Evolutionary conservation across 805 yeast species (phyloP).

Genomic region (Candida suzukii): DNA sequence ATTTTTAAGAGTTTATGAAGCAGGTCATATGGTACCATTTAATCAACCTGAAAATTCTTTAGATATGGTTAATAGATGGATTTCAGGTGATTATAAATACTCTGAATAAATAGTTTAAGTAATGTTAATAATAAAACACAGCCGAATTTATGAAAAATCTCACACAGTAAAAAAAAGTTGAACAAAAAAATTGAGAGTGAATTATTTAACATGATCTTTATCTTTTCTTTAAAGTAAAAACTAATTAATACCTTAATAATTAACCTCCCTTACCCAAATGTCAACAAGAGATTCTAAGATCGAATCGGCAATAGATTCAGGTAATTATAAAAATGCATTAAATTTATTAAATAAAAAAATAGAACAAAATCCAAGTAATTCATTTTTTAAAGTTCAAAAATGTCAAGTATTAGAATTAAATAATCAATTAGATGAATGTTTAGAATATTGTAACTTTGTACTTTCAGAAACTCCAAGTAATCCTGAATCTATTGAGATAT

Average conservation of each 20-base stretch:
- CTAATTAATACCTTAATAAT: no score
- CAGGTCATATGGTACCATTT: conserved; percentile 95
- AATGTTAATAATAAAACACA: no score
- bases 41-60: conserved; percentile 77
- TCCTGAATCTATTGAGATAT: conserved; percentile 39
- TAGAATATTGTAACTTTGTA: conserved; percentile 22
- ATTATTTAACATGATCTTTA: neutral
- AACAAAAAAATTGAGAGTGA: no score
- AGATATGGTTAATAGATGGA: conserved; percentile 84
- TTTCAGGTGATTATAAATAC: conserved; percentile 51
- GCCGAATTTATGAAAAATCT: no score
- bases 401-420: conserved; percentile 26
- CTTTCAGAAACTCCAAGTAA: conserved; percentile 43
- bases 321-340: conserved; percentile 48
- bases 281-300: conserved; percentile 8
- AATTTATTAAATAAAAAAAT: conserved; percentile 40
- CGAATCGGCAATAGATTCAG: conserved; percentile 25
- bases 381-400: conserved; percentile 44
- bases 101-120: neutral
- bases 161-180: no score
- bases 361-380: conserved; percentile 48
- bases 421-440: conserved; percentile 28
- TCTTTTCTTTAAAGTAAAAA: neutral
- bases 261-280: no score
- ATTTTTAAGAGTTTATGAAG: conserved; percentile 77